Evolutionary conservation across 1,139 yeast genomes (phyloP).

Genomic region (Suhomyces maxii): DNA sequence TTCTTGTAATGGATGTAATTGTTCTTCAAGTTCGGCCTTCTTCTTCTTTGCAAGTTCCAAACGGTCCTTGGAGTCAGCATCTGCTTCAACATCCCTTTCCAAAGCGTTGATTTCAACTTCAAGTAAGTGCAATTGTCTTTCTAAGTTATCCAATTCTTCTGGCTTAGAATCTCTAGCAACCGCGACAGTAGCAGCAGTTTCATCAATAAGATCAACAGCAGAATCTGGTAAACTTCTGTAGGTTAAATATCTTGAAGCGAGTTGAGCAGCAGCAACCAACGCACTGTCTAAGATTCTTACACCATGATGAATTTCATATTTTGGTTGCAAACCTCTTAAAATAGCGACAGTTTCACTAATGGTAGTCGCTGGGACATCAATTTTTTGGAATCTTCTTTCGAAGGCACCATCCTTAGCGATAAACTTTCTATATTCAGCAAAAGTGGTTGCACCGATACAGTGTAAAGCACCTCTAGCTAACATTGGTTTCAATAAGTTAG

Average conservation of each 20-base stretch:
- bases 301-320: slow-evolving; percentile 97
- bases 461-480: slow-evolving; percentile 94
- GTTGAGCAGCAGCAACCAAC: slow-evolving; percentile 89
- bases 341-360: slow-evolving; percentile 92
- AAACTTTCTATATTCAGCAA: slow-evolving; percentile 87
- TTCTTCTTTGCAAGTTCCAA: slow-evolving; percentile 73
- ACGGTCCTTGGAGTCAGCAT: slow-evolving; percentile 82
- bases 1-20: slow-evolving; percentile 81
- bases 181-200: slow-evolving; percentile 95
- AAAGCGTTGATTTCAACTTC: slow-evolving; percentile 96
- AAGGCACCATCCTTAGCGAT: slow-evolving; percentile 98
- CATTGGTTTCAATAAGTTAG: slow-evolving; percentile 94
- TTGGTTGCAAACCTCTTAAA: slow-evolving; percentile 92
- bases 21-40: slow-evolving; percentile 82
- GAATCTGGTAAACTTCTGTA: slow-evolving; percentile 96
- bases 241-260: slow-evolving; percentile 92
- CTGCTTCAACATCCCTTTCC: slow-evolving; percentile 94
- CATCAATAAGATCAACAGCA: slow-evolving; percentile 96
- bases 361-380: slow-evolving; percentile 93
- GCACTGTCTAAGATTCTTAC: slow-evolving; percentile 96
- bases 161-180: slow-evolving; percentile 98
- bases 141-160: slow-evolving; percentile 90
- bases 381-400: slow-evolving; percentile 97
- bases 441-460: slow-evolving; percentile 98
- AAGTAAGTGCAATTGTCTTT: slow-evolving; percentile 84